phyloP scores from a whole-genome alignment of 441 rosid genomes.

The Euphorbia corollata region DNA sequence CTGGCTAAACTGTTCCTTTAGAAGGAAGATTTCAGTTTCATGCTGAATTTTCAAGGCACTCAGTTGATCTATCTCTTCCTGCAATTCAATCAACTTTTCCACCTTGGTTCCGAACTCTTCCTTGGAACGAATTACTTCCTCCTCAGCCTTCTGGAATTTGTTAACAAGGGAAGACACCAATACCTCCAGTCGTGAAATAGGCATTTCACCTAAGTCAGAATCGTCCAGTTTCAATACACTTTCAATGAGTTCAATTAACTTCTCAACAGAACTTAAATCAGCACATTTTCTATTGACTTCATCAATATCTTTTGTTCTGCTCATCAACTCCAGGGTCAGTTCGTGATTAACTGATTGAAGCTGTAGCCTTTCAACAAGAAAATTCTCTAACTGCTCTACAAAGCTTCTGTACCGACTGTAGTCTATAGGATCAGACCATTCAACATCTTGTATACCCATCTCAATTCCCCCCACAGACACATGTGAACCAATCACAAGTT shows the following conservation, averaged over 20 bases:
- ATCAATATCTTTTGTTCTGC: conserved; percentile 47
- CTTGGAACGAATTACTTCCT: conserved; percentile 32
- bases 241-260: conserved; percentile 52
- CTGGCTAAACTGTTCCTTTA: conserved; percentile 48
- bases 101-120: conserved; percentile 48
- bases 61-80: conserved; percentile 42
- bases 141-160: conserved; percentile 28
- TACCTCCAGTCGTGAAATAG: conserved; percentile 49
- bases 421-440: conserved; percentile 37
- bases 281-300: conserved; percentile 46
- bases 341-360: conserved; percentile 49
- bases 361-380: conserved; percentile 54
- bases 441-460: conserved; percentile 27
- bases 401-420: conserved; percentile 39
- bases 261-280: conserved; percentile 45
- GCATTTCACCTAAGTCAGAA: conserved; percentile 32
- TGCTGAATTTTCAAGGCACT: conserved; percentile 53
- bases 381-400: conserved; percentile 43
- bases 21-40: conserved; percentile 48
- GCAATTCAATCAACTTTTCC: conserved; percentile 44
- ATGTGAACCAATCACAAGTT: conserved; percentile 42
- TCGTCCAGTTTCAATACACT: conserved; percentile 51
- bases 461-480: conserved; percentile 33
- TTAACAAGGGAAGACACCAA: conserved; percentile 58
- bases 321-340: conserved; percentile 53